Base-by-base conservation (phyloP, 2,329 filamentous ascomycete species). In the Ophiostoma ulmi region DNA sequence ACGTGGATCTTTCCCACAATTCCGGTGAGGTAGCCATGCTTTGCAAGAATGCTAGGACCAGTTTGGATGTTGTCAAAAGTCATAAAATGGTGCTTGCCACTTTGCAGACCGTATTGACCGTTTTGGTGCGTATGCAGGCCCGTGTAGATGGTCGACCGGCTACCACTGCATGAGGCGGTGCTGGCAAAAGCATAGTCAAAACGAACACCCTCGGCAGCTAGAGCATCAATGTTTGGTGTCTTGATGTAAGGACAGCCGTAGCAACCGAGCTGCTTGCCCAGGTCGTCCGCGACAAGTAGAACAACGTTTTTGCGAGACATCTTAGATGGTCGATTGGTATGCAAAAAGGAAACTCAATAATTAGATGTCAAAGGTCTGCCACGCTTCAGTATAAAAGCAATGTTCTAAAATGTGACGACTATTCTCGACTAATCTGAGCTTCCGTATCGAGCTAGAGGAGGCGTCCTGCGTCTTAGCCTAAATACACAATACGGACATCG, bases 1-100 rank as follows among this genome's bases (percentile, higher is more conserved):
- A 85, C 83, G 66, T 85, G 83, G 0, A 85, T 76, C 73, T 85
- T 85, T 2, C 82, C 82, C 2, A 84, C 75, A 31, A 85, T 81
- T 0, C 81, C 83, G 0, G 83, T 85, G 63, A 76, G 78, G 72
- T 84, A 83, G 0, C 81, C 82, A 0, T 76, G 73, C 2, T 75
- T 69, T 22, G 78, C 78, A 72, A 85, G 79, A 0, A 83, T 70
- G 0, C 72, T 55, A 1, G 83, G 83, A 0, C 77, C 75, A 0
- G 81, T 81, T 65, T 84, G 78, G 38, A 84, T 75, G 71, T 82
- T 76, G 63, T 82, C 78, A 71, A 80, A 81, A 0, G 81, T 84
- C 72, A 78, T 75, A 68, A 85, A 85, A 71, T 83, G 80, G 72
- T 80, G 78, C 63, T 74, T 73, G 11, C 77, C 76, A 35, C 76